Percentiles rank a stretch among this genome's conserved stretches.
phyloP scores from a whole-genome alignment of 495 filamentous ascomycete species.

The Viridothelium virens region DNA sequence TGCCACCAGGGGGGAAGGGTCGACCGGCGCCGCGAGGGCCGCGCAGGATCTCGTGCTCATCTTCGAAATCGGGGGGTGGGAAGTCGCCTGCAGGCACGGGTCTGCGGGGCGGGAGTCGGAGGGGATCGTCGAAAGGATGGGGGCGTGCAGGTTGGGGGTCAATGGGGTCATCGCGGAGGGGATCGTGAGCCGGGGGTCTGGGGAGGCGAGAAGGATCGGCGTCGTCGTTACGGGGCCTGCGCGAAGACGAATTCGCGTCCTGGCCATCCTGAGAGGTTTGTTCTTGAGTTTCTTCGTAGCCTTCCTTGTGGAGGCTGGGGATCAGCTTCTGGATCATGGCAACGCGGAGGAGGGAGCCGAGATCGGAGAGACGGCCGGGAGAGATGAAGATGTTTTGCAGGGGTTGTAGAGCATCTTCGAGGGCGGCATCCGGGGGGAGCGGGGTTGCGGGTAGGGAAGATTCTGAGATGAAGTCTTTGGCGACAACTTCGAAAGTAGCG shows the following conservation, averaged over 20 bases:
- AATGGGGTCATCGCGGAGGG: slow-evolving; percentile 44
- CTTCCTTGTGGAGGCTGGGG: slow-evolving; percentile 65
- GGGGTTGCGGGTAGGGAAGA: slow-evolving; percentile 50
- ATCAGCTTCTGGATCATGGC: slow-evolving; percentile 74
- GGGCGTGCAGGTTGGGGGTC: slow-evolving; percentile 53
- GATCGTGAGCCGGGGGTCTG: slow-evolving; percentile 40
- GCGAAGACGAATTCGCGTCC: slow-evolving; percentile 13
- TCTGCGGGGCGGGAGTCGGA: slow-evolving; percentile 52
- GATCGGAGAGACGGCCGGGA: slow-evolving; percentile 54
- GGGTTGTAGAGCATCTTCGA: slow-evolving; percentile 32
- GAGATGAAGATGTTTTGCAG: slow-evolving; percentile 70
- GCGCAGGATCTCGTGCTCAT: slow-evolving; percentile 77
- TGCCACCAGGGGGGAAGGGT: slow-evolving; percentile 38
- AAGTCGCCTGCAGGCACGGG: slow-evolving; percentile 71
- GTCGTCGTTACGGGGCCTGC: slow-evolving; percentile 26
- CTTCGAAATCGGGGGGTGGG: slow-evolving; percentile 82
- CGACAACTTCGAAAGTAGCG: slow-evolving; percentile 62
- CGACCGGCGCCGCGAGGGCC: slow-evolving; percentile 48
- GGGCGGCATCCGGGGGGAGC: slow-evolving; percentile 15
- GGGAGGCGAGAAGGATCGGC: slow-evolving; percentile 27
- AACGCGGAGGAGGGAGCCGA: slow-evolving; percentile 60
- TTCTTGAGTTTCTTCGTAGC: slow-evolving; percentile 52
- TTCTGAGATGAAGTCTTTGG: slow-evolving; percentile 67
- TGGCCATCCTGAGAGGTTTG: slow-evolving; percentile 21
- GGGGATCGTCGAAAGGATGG: slow-evolving; percentile 60